phyloP scores from a whole-genome alignment of 228 moss, liverwort and hornwort genomes.

The Sphagnum magellanicum region DNA sequence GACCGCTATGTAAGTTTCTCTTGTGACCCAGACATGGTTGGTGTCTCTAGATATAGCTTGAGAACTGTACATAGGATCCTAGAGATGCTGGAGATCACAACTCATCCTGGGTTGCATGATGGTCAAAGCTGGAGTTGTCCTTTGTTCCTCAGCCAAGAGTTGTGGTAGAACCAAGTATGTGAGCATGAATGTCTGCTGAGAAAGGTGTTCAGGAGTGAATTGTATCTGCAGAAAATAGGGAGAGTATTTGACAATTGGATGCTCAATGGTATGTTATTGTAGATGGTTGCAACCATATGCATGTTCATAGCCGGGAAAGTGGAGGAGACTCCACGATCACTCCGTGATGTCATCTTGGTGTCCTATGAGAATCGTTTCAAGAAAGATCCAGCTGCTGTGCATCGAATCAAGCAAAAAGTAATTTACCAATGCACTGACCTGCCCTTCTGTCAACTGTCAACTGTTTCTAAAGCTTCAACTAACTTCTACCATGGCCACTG shows the following conservation, averaged over 20 bases:
- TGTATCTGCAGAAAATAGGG: background rate
- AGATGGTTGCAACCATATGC: constrained; percentile 93
- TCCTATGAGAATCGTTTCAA: constrained; percentile 74
- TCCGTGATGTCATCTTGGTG: constrained; percentile 78
- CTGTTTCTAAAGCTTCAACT: background rate
- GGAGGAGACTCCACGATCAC: constrained; percentile 79
- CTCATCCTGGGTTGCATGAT: too few relatives aligned
- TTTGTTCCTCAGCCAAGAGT: too few relatives aligned
- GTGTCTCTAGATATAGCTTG: background rate
- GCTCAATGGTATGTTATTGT: constrained; percentile 5
- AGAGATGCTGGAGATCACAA: background rate
- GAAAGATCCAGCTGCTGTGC: constrained; percentile 64
- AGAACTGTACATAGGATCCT: background rate
- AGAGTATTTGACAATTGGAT: background rate
- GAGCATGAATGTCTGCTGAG: too few relatives aligned
- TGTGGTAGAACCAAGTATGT: too few relatives aligned
- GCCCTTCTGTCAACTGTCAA: background rate
- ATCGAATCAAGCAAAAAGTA: constrained; percentile 75
- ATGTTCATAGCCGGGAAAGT: constrained; percentile 96
- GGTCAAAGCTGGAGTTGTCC: too few relatives aligned
- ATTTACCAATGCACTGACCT: background rate
- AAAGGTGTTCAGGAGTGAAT: too few relatives aligned
- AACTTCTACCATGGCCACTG: background rate
- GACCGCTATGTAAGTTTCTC: constrained; percentile 48
- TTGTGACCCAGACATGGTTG: background rate